phyloP scores from a whole-genome alignment of 805 yeast species.

The Monosporozyma aerobia region DNA sequence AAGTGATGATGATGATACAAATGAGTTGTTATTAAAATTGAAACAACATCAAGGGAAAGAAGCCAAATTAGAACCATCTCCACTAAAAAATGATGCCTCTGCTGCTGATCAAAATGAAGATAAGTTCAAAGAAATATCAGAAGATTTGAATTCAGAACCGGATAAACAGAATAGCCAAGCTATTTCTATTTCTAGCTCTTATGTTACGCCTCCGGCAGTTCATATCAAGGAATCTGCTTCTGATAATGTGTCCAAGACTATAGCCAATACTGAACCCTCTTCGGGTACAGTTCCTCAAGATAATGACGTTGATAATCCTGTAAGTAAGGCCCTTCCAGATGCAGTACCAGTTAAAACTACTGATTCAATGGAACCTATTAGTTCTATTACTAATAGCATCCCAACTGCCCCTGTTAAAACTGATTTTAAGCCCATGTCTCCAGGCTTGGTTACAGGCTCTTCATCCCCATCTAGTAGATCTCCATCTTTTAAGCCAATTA shows the following conservation, averaged over 20 bases:
- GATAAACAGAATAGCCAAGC: too few relatives aligned
- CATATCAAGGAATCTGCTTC: not conserved
- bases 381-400: not conserved
- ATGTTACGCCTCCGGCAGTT: not conserved
- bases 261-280: not conserved
- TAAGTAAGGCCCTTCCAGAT: too few relatives aligned
- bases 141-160: not conserved
- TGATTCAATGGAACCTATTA: too few relatives aligned
- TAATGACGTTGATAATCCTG: too few relatives aligned
- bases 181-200: too few relatives aligned
- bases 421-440: not conserved
- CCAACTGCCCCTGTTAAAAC: not conserved
- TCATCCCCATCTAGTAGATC: not conserved
- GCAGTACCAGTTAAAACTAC: too few relatives aligned
- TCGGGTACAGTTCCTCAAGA: not conserved
- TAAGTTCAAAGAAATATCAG: not conserved
- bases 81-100: not conserved
- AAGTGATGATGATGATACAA: constrained; percentile 1
- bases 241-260: not conserved
- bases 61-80: not conserved
- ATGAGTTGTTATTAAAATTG: not conserved
- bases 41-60: not conserved
- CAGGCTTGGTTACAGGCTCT: not conserved
- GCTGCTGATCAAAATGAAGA: not conserved
- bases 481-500: constrained; percentile 1